phyloP scores from a whole-genome alignment of 305 asterid species.

The Petunia hybrid region DNA sequence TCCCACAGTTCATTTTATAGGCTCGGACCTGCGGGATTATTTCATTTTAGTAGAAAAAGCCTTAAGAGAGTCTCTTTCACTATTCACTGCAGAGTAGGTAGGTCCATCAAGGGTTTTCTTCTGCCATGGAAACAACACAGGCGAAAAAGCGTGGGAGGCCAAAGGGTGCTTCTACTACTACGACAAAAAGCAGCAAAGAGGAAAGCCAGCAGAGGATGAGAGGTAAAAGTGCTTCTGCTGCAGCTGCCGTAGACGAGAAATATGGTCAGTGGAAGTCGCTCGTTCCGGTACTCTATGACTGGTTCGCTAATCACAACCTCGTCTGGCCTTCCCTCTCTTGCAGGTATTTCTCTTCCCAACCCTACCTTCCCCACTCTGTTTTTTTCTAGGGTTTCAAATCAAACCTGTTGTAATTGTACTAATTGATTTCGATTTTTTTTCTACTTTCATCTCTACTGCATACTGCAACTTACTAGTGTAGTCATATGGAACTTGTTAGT shows the following conservation, averaged over 20 bases:
- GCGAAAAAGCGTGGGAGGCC: conserved; percentile 94
- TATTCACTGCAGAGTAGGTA: not conserved
- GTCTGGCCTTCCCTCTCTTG: conserved; percentile 62
- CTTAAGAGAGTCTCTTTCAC: not conserved
- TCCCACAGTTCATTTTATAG: too few species aligned
- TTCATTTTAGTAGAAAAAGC: not conserved
- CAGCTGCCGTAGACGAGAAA: conserved; percentile 68
- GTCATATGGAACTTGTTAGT: too few species aligned
- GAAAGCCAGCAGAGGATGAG: conserved; percentile 58
- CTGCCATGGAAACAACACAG: conserved; percentile 51
- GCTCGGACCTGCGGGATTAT: too few species aligned
- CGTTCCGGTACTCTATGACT: conserved; percentile 89
- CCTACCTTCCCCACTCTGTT: too few species aligned
- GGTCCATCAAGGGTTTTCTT: conserved; percentile 29
- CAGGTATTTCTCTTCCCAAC: conserved; percentile 37
- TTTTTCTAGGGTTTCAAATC: too few species aligned
- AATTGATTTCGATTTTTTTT: too few species aligned
- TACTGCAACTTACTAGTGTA: too few species aligned
- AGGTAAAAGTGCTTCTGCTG: conserved; percentile 48
- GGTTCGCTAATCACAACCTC: conserved; percentile 66
- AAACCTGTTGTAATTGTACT: too few species aligned
- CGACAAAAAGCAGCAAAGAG: conserved; percentile 64
- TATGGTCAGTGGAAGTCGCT: conserved; percentile 87
- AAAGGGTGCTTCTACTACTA: conserved; percentile 60
- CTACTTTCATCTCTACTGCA: too few species aligned